Conservation (phyloP, 176 grass and related monocot species). For the Bonia amplexicaulis region DNA sequence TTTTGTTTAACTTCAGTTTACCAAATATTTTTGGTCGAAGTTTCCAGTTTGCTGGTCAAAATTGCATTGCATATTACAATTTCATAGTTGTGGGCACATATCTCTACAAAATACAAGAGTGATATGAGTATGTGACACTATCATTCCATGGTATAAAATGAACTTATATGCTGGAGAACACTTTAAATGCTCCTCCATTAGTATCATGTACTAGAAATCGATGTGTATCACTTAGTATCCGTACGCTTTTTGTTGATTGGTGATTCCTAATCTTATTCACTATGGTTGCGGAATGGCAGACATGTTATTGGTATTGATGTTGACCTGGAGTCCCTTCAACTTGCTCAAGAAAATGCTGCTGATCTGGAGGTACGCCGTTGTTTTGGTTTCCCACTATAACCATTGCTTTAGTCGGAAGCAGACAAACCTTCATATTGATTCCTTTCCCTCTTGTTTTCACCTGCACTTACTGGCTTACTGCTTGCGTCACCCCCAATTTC, state of each 20-base stretch:
- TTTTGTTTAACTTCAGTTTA: neutral
- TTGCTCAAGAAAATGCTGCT: slow-evolving; percentile 71
- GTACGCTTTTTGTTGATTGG: neutral
- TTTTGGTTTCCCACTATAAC: neutral
- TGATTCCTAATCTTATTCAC: neutral
- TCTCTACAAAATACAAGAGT: neutral
- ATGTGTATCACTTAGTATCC: neutral
- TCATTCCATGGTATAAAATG: neutral
- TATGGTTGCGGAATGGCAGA: slow-evolving; percentile 33
- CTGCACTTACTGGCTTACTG: neutral
- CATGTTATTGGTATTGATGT: slow-evolving; percentile 83
- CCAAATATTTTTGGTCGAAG: neutral
- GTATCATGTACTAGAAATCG: neutral
- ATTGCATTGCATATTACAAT: neutral
- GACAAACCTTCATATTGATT: neutral
- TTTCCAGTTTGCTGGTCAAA: neutral
- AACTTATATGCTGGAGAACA: neutral
- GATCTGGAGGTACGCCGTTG: slow-evolving; percentile 61
- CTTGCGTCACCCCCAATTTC: neutral
- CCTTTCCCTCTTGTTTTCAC: neutral
- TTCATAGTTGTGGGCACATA: neutral
- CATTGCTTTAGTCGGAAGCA: neutral
- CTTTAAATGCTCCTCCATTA: neutral
- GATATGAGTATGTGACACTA: neutral
- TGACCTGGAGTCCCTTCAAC: slow-evolving; percentile 69